A percentile compares a stretch with the other conserved stretches of the same genome.
phyloP scores from a whole-genome alignment of 2,329 filamentous ascomycete species.

The Colletotrichum somersetense region DNA sequence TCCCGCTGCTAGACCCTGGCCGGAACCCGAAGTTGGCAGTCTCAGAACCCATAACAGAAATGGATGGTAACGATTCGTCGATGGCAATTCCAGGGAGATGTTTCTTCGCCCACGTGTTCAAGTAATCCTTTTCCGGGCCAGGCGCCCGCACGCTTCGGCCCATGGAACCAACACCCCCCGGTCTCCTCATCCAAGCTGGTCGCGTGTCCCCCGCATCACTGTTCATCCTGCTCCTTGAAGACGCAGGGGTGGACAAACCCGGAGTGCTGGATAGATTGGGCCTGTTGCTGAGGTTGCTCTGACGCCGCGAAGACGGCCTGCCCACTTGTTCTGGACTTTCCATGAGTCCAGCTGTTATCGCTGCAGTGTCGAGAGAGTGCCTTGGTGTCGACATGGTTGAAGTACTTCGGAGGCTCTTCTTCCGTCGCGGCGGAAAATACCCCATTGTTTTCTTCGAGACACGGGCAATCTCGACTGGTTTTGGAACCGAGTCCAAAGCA shows the following conservation, averaged over 20 bases:
- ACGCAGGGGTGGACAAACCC: conserved; percentile 49
- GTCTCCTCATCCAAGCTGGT: conserved; percentile 79
- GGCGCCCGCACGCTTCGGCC: conserved; percentile 77
- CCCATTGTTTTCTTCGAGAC: conserved; percentile 84
- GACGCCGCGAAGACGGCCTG: conserved; percentile 54
- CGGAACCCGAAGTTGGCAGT: conserved; percentile 69
- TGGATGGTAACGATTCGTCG: conserved; percentile 73
- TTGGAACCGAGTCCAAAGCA: conserved; percentile 74
- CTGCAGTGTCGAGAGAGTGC: conserved; percentile 67
- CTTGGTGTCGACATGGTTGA: conserved; percentile 77
- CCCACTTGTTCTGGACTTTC: conserved; percentile 39
- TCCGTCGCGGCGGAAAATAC: conserved; percentile 90
- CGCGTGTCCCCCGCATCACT: conserved; percentile 56
- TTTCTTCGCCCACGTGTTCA: conserved; percentile 87
- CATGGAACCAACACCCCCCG: conserved; percentile 90
- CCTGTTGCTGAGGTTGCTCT: conserved; percentile 56
- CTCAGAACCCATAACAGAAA: conserved; percentile 74
- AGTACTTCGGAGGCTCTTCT: conserved; percentile 80
- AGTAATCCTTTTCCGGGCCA: conserved; percentile 84
- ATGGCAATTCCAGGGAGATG: conserved; percentile 84
- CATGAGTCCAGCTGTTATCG: conserved; percentile 11
- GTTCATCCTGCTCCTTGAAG: conserved; percentile 53
- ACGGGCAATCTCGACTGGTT: conserved; percentile 86
- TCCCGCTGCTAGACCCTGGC: conserved; percentile 52
- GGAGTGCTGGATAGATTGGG: conserved; percentile 48